These are phyloP conservation scores for Cucurbita ficifolia DNA, from an alignment of 306 rosid genomes.

Conservation along the genomic window DNA sequence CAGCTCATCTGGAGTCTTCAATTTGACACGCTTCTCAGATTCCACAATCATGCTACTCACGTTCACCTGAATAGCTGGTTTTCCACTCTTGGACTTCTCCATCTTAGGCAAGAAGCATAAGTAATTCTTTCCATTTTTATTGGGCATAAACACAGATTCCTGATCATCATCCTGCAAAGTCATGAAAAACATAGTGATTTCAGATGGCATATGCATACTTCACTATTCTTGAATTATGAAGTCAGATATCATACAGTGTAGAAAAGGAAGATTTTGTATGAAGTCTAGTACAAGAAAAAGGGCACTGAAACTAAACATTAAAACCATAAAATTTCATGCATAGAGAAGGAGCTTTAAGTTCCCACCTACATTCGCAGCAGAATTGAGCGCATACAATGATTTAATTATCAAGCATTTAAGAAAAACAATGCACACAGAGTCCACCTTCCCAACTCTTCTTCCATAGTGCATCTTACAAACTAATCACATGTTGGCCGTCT, in stretches of 20 bases:
- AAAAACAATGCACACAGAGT: neutral
- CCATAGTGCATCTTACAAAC: neutral
- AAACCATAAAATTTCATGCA: no score
- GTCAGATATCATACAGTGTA: neutral
- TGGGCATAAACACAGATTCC: conserved; percentile 65
- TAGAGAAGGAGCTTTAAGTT: neutral
- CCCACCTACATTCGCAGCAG: neutral
- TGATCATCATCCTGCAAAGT: conserved; percentile 64
- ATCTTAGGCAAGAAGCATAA: conserved; percentile 79
- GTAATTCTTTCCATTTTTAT: conserved; percentile 55
- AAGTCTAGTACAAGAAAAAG: neutral
- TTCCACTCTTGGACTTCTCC: conserved; percentile 60
- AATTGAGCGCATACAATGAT: neutral
- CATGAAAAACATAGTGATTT: neutral
- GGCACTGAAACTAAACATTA: neutral
- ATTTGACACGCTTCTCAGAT: conserved; percentile 55
- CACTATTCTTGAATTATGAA: neutral
- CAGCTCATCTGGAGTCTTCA: conserved; percentile 93
- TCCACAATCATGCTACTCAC: conserved; percentile 74
- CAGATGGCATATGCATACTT: neutral
- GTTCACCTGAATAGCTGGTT: conserved; percentile 45
- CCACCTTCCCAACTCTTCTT: neutral
- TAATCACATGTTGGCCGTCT: neutral
- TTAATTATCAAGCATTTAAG: neutral
- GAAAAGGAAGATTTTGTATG: neutral